phyloP scores from a whole-genome alignment of 345 rosid genomes.

The Camelina neglecta region DNA sequence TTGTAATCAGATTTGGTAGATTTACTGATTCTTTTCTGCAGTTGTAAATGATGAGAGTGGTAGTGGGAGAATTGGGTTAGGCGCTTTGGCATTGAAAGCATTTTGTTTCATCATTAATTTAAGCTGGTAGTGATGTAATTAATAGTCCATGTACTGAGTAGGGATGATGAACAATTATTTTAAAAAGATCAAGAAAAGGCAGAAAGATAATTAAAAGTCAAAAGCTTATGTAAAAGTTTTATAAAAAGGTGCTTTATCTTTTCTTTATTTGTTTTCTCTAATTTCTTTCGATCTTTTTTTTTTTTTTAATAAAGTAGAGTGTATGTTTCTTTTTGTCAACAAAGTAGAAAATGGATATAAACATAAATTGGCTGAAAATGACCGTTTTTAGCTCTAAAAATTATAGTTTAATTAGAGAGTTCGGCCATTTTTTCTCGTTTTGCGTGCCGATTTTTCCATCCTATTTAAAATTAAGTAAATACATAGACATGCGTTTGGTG shows the following conservation, averaged over 20 bases:
- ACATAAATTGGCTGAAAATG: constrained; percentile 27
- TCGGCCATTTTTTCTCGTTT: constrained; percentile 24
- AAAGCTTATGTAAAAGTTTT: constrained; percentile 31
- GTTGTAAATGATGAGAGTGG: constrained; percentile 21
- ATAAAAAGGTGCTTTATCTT: constrained; percentile 33
- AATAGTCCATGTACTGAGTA: constrained; percentile 23
- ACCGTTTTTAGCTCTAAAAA: background rate
- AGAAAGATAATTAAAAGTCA: constrained; percentile 27
- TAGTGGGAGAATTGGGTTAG: constrained; percentile 38
- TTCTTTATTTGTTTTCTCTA: constrained; percentile 7
- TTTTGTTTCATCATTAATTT: constrained; percentile 32
- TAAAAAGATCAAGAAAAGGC: constrained; percentile 19
- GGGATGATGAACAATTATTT: constrained; percentile 40
- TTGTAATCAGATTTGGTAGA: constrained; percentile 3
- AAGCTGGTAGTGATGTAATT: constrained; percentile 37
- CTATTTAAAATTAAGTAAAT: background rate
- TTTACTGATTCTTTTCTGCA: background rate
- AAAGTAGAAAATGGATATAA: constrained; percentile 29
- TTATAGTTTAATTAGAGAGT: constrained; percentile 19
- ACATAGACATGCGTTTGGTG: constrained; percentile 20
- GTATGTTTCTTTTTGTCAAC: background rate
- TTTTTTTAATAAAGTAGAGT: constrained; percentile 3
- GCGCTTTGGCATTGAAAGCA: constrained; percentile 40
- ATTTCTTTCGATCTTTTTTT: background rate
- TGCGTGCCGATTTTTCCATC: background rate